Percentiles rank a stretch among this genome's conserved stretches.
Conservation (phyloP, 306 rosid genomes). For the Pterocarpus macrocarpus region DNA sequence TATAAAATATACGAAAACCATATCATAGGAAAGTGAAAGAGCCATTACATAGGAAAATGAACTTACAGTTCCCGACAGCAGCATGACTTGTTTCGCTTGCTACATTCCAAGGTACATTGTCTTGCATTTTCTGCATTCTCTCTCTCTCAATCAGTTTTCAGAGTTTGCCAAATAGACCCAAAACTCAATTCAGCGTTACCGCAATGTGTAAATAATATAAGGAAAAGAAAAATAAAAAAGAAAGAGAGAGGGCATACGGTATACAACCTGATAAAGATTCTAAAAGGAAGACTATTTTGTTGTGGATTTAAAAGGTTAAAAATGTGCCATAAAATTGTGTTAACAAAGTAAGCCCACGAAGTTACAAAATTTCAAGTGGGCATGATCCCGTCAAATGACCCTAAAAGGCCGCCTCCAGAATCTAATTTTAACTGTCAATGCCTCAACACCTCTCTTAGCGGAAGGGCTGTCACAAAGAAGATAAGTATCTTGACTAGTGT, state of each 20-base stretch:
- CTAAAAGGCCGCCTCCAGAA: slow-evolving; percentile 43
- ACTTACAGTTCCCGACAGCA: no score
- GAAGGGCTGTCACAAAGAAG: slow-evolving; percentile 53
- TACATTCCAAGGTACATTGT: background rate
- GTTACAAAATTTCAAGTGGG: slow-evolving; percentile 51
- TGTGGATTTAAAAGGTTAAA: slow-evolving; percentile 22
- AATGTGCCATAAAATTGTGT: slow-evolving; percentile 39
- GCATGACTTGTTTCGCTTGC: no score
- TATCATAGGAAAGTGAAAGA: no score
- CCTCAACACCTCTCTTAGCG: slow-evolving; percentile 54
- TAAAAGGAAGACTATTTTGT: slow-evolving; percentile 29
- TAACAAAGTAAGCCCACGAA: slow-evolving; percentile 41
- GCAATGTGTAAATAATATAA: background rate
- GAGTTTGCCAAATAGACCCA: slow-evolving; percentile 15
- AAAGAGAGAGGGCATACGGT: background rate
- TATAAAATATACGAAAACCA: no score
- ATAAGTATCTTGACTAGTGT: background rate
- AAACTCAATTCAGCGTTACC: background rate
- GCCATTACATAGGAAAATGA: no score
- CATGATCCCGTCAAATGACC: slow-evolving; percentile 51
- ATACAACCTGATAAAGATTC: slow-evolving; percentile 20
- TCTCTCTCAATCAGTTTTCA: slow-evolving; percentile 10
- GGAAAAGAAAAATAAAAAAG: background rate
- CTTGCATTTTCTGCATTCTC: slow-evolving; percentile 34
- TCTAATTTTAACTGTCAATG: slow-evolving; percentile 50